A percentile compares a stretch with the other conserved stretches of the same genome.
Evolutionary conservation across 495 filamentous ascomycete species (phyloP).

Genomic region (Penicillium angulare): DNA sequence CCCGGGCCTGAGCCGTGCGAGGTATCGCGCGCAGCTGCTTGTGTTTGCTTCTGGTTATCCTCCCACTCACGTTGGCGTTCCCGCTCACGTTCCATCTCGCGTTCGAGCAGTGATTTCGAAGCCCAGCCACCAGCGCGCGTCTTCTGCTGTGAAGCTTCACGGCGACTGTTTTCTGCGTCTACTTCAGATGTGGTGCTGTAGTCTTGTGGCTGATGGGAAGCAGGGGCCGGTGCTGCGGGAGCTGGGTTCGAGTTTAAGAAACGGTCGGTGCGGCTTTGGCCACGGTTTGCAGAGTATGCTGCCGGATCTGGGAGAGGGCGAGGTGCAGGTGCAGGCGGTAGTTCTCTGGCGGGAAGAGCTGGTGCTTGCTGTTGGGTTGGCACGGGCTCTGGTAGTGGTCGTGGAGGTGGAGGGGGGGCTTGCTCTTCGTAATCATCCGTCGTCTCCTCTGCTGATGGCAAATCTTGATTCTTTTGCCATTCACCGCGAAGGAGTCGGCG

Average conservation of each 20-base stretch:
- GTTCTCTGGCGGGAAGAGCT: constrained; percentile 16
- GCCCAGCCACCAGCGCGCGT: constrained; percentile 76
- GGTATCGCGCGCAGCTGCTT: constrained; percentile 48
- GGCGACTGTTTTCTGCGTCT: constrained; percentile 67
- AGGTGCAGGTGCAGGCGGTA: constrained; percentile 21
- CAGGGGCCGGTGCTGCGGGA: constrained; percentile 34
- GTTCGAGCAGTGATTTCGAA: constrained; percentile 79
- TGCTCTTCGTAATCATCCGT: constrained; percentile 29
- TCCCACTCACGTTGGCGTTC: constrained; percentile 96
- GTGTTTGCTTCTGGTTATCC: constrained; percentile 74
- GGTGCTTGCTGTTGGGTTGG: constrained; percentile 16
- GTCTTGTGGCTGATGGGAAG: constrained; percentile 44
- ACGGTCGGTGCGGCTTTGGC: constrained; percentile 40
- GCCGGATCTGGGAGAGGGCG: constrained; percentile 35
- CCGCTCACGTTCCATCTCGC: constrained; percentile 94
- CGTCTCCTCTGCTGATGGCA: constrained; percentile 19
- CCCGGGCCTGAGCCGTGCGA: constrained; percentile 55
- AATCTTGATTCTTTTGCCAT: constrained; percentile 57
- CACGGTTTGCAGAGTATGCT: constrained; percentile 27
- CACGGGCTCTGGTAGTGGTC: constrained; percentile 39
- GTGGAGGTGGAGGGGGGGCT: constrained; percentile 36
- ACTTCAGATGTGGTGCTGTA: constrained; percentile 65
- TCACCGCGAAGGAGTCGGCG: constrained; percentile 68
- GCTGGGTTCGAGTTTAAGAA: constrained; percentile 54
- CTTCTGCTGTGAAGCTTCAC: constrained; percentile 60